Evolutionary conservation across 2,329 filamentous ascomycete species (phyloP).

Genomic region (Cordyceps farinosa): DNA sequence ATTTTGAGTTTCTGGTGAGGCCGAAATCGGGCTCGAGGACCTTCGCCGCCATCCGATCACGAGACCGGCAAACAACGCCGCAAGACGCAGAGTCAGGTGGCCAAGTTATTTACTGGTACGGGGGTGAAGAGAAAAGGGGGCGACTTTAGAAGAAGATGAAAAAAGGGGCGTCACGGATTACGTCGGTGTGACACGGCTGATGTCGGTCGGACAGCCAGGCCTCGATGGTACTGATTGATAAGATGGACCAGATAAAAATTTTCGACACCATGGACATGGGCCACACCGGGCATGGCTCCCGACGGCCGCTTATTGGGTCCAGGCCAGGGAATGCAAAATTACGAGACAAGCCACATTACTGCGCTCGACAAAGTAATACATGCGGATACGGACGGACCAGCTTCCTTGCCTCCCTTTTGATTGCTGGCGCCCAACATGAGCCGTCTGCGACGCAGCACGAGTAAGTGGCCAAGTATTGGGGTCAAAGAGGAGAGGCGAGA

Average conservation of each 20-base stretch:
- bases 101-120: neutral
- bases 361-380: conserved; percentile 1
- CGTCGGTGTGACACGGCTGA: neutral
- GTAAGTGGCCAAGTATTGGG: neutral
- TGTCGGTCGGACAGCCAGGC: neutral
- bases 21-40: neutral
- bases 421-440: neutral
- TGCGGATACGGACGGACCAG: neutral
- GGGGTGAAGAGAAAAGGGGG: neutral
- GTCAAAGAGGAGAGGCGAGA: neutral
- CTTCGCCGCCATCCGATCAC: conserved; percentile 5
- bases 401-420: neutral
- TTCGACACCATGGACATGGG: neutral
- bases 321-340: conserved; percentile 12
- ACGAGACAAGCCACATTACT: conserved; percentile 11
- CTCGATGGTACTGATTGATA: conserved; percentile 14
- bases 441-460: neutral
- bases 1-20: neutral
- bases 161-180: neutral
- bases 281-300: neutral
- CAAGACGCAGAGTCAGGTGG: neutral
- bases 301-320: neutral
- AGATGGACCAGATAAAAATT: conserved; percentile 14
- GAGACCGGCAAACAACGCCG: conserved; percentile 6
- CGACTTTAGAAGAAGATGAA: neutral